Percentiles rank a stretch among this genome's conserved stretches.
These are phyloP conservation scores for Saitozyma podzolica DNA, from an alignment of 768 basidiomycete species.

Conservation along the genomic window DNA sequence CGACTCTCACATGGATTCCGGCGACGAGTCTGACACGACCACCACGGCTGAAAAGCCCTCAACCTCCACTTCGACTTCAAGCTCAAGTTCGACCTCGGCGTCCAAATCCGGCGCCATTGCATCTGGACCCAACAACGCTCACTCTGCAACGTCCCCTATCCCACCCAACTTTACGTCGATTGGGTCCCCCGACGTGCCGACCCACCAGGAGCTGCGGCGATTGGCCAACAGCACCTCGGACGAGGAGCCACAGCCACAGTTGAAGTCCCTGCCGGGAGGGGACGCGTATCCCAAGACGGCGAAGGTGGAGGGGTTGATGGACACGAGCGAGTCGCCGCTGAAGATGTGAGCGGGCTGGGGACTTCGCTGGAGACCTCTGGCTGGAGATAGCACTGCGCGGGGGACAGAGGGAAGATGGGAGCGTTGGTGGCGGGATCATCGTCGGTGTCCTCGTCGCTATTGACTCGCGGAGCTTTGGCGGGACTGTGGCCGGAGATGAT, in stretches of 20 bases:
- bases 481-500: too few relatives aligned
- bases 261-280: slow-evolving; percentile 36
- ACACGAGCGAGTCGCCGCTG: slow-evolving; percentile 44
- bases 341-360: slow-evolving; percentile 9
- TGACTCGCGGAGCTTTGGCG: too few relatives aligned
- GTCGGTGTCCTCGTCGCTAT: too few relatives aligned
- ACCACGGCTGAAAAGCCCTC: slow-evolving; percentile 14
- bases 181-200: slow-evolving; percentile 39
- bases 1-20: slow-evolving; percentile 45
- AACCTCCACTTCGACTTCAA: background rate
- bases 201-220: slow-evolving; percentile 30
- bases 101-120: background rate
- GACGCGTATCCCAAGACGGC: slow-evolving; percentile 37
- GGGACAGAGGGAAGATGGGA: too few relatives aligned
- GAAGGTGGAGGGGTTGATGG: slow-evolving; percentile 49
- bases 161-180: slow-evolving; percentile 41
- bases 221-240: slow-evolving; percentile 5
- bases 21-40: slow-evolving; percentile 39
- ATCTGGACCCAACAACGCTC: background rate
- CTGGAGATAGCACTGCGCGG: too few relatives aligned
- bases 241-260: slow-evolving; percentile 24
- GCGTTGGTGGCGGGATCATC: too few relatives aligned
- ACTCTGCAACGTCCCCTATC: slow-evolving; percentile 12
- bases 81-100: slow-evolving; percentile 1
- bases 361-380: too few relatives aligned